These are phyloP conservation scores for Pascua sp. DNA, from an alignment of 1,284 basidiomycete genomes.

Conservation along the genomic window DNA sequence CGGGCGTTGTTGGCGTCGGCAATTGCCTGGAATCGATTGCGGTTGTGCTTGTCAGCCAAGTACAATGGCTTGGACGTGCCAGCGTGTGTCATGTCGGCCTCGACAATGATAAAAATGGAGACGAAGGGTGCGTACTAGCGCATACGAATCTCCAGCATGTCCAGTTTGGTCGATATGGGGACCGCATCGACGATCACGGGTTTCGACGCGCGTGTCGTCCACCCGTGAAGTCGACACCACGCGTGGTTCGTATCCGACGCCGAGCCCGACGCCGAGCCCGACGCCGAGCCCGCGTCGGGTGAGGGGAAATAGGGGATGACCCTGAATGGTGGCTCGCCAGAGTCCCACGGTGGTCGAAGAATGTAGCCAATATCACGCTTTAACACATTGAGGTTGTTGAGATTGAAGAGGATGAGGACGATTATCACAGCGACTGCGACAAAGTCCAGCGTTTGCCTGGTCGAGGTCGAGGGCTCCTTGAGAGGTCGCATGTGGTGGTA, in stretches of 20 bases:
- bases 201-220: constrained; percentile 5
- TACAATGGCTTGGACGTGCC: constrained; percentile 59
- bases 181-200: constrained; percentile 55
- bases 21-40: constrained; percentile 18
- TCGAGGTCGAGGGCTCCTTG: no score
- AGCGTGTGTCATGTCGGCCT: constrained; percentile 62
- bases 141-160: constrained; percentile 65
- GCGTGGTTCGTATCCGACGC: no score
- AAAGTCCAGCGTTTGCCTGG: no score
- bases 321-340: constrained; percentile 12
- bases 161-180: constrained; percentile 63
- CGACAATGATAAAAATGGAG: constrained; percentile 64
- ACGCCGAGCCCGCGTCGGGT: background rate
- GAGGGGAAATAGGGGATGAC: constrained; percentile 22
- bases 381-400: background rate
- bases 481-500: no score
- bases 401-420: background rate
- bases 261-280: no score
- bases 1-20: background rate
- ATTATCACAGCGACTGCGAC: background rate
- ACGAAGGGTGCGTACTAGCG: constrained; percentile 63
- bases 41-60: constrained; percentile 50
- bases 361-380: constrained; percentile 32
- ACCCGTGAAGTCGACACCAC: constrained; percentile 28
- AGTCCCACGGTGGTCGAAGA: constrained; percentile 32